Evolutionary conservation across 805 yeast species (phyloP).

Genomic region (Kluyveromyces wickerhamii): DNA sequence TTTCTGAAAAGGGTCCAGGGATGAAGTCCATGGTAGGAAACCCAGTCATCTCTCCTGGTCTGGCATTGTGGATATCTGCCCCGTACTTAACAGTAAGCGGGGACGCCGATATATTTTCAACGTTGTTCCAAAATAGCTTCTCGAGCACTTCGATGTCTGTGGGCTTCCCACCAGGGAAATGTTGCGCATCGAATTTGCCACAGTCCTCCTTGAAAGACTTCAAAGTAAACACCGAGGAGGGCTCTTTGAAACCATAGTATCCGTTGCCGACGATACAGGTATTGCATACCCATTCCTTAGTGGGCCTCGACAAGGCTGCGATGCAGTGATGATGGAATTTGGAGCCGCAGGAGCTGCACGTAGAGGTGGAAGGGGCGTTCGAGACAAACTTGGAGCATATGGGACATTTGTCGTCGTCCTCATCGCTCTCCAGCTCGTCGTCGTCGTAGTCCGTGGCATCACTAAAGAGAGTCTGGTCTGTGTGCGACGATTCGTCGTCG

Average conservation of each 20-base stretch:
- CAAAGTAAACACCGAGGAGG: conserved; percentile 45
- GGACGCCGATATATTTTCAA: conserved; percentile 33
- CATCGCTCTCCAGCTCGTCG: conserved; percentile 14
- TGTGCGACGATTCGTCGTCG: conserved; percentile 11
- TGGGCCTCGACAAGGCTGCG: conserved; percentile 52
- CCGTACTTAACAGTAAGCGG: conserved; percentile 61
- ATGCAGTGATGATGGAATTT: conserved; percentile 64
- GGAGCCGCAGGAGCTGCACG: conserved; percentile 71
- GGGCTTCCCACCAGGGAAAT: conserved; percentile 33
- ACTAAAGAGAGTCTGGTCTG: conserved; percentile 1
- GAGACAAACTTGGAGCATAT: conserved; percentile 33
- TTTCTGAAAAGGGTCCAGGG: conserved; percentile 14
- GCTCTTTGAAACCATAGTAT: conserved; percentile 80
- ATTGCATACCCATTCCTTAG: conserved; percentile 71
- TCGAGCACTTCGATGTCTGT: conserved; percentile 43
- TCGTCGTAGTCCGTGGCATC: conserved; percentile 8
- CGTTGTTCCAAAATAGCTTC: conserved; percentile 57
- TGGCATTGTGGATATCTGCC: conserved; percentile 67
- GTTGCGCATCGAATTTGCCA: conserved; percentile 36
- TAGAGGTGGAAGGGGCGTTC: conserved; percentile 36
- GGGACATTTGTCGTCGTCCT: conserved; percentile 35
- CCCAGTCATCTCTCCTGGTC: conserved; percentile 63
- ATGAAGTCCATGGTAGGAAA: conserved; percentile 48
- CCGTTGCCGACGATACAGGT: conserved; percentile 81
- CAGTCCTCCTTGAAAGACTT: conserved; percentile 54